phyloP scores from a whole-genome alignment of 2,329 filamentous ascomycete species.

The Cytospora piceicola region DNA sequence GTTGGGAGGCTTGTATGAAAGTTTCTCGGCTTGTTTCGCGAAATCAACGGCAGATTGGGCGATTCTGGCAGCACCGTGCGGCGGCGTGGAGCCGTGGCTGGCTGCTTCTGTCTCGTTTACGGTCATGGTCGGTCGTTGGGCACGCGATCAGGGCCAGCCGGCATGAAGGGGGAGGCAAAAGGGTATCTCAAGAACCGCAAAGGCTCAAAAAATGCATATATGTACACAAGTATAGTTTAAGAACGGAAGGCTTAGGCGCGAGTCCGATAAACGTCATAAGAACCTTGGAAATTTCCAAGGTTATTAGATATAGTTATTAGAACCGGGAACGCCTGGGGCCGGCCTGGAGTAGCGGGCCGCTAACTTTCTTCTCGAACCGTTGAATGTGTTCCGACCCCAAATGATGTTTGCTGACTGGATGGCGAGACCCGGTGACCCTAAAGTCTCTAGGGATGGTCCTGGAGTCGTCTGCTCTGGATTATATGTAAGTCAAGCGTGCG shows the following conservation, averaged over 20 bases:
- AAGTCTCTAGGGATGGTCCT: neutral
- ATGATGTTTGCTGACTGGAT: neutral
- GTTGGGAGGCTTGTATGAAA: constrained; percentile 48
- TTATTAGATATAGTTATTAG: neutral
- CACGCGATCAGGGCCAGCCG: neutral
- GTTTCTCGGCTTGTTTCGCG: constrained; percentile 62
- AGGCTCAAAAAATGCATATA: neutral
- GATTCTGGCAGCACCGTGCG: constrained; percentile 29
- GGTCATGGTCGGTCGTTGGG: constrained; percentile 17
- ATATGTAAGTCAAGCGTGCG: neutral
- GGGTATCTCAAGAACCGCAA: neutral
- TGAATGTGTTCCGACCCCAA: neutral
- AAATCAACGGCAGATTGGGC: constrained; percentile 57
- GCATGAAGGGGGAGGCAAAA: neutral
- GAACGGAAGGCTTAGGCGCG: neutral
- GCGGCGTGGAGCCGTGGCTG: constrained; percentile 5
- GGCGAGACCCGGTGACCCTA: neutral
- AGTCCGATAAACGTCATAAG: neutral
- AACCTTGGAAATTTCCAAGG: neutral
- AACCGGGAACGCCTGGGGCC: neutral
- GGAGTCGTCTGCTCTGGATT: neutral
- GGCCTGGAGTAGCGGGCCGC: constrained; percentile 1
- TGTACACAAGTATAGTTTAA: too few relatives aligned
- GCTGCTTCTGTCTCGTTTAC: neutral
- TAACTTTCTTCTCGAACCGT: neutral